Percentiles rank a stretch among this genome's conserved stretches.
Evolutionary conservation across 352 stramenopile species (phyloP).

Genomic region (Plasmopara viticola): DNA sequence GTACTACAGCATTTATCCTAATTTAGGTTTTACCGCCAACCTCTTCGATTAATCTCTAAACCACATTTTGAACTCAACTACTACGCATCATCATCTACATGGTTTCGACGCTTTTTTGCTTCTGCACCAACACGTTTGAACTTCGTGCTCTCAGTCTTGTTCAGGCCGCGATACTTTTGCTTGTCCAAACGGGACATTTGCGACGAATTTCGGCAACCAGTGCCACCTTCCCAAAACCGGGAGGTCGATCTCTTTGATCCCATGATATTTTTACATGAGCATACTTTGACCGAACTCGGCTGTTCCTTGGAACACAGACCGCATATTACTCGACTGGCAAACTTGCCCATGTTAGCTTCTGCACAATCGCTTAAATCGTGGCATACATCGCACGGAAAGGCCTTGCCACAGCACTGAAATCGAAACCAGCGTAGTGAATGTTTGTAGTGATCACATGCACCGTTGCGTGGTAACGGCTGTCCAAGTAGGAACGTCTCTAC

Average conservation of each 20-base stretch:
- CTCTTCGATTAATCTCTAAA: no score
- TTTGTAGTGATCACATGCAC: slow-evolving; percentile 72
- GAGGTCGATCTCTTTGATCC: slow-evolving; percentile 37
- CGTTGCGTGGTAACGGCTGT: slow-evolving; percentile 62
- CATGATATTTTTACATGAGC: slow-evolving; percentile 68
- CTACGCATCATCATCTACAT: not conserved
- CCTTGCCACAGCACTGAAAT: slow-evolving; percentile 81
- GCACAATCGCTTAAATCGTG: slow-evolving; percentile 64
- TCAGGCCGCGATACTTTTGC: slow-evolving; percentile 64
- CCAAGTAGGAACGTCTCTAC: slow-evolving; percentile 57
- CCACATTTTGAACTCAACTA: not conserved
- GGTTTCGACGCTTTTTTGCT: slow-evolving; percentile 32
- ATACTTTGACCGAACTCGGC: slow-evolving; percentile 65
- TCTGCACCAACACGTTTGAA: slow-evolving; percentile 60
- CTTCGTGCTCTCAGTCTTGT: slow-evolving; percentile 83
- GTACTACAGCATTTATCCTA: no score
- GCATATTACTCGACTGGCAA: slow-evolving; percentile 79
- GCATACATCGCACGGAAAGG: slow-evolving; percentile 77
- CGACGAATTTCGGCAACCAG: slow-evolving; percentile 54
- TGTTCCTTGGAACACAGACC: slow-evolving; percentile 77
- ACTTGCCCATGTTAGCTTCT: slow-evolving; percentile 63
- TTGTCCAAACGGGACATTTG: slow-evolving; percentile 62
- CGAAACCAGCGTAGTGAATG: slow-evolving; percentile 78
- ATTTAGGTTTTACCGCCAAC: no score
- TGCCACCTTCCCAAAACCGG: slow-evolving; percentile 71